Percentiles rank a stretch among this genome's conserved stretches.
phyloP scores from a whole-genome alignment of 1,284 basidiomycete genomes.

The Ceratobasidium sp. region DNA sequence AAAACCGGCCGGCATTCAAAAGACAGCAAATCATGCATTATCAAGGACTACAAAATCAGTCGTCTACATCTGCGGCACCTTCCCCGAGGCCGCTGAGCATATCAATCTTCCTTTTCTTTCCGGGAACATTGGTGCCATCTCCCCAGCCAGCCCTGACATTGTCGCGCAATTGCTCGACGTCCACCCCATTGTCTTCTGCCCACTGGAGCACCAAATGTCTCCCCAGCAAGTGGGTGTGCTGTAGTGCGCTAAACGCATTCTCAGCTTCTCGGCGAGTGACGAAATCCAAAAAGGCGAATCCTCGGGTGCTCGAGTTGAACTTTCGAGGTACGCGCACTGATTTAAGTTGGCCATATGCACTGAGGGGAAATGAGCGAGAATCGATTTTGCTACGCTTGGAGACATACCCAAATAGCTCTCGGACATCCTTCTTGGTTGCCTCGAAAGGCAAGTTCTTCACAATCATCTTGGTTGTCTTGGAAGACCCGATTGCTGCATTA shows the following conservation, averaged over 20 bases:
- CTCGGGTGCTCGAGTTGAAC: conserved; percentile 83
- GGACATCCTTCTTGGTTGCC: conserved; percentile 90
- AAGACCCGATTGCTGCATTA: conserved; percentile 49
- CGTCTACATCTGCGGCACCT: background rate
- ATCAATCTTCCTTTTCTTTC: conserved; percentile 72
- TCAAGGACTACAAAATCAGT: conserved; percentile 6
- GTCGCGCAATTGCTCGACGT: conserved; percentile 75
- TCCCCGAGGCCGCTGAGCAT: conserved; percentile 47
- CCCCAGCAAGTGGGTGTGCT: conserved; percentile 95
- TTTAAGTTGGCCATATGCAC: conserved; percentile 90
- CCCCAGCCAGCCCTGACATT: conserved; percentile 81
- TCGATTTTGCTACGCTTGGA: background rate
- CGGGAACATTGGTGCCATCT: conserved; percentile 66
- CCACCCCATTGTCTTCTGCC: conserved; percentile 72
- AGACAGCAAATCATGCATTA: too few species aligned
- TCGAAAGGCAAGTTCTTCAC: conserved; percentile 99
- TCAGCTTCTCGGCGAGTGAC: conserved; percentile 85
- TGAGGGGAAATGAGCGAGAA: conserved; percentile 50
- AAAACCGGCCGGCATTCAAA: background rate
- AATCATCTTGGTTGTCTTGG: conserved; percentile 84
- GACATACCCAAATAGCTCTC: conserved; percentile 83
- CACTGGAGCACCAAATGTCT: conserved; percentile 94
- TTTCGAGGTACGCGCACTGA: conserved; percentile 89
- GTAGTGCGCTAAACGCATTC: conserved; percentile 81
- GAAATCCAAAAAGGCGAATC: conserved; percentile 97